Evolutionary conservation across 2,329 filamentous ascomycete genomes (phyloP).

Genomic region (Diaporthe ilicicola): DNA sequence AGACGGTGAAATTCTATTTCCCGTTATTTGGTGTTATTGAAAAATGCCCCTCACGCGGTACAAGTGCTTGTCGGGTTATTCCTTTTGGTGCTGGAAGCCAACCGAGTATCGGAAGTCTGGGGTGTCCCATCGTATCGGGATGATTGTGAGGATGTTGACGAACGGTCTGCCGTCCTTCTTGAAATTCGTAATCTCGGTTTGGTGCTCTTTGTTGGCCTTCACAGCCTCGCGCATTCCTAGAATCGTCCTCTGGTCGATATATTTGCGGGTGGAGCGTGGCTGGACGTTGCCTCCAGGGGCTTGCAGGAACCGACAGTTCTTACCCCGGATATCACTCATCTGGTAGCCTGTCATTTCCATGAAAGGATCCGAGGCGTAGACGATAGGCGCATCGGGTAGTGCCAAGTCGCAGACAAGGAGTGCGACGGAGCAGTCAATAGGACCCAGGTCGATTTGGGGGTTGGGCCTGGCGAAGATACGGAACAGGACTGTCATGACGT

Average conservation of each 20-base stretch:
- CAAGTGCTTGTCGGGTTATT: not conserved
- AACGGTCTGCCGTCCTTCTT: constrained; percentile 82
- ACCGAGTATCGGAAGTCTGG: constrained; percentile 76
- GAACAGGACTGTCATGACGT: constrained; percentile 65
- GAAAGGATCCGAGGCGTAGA: constrained; percentile 87
- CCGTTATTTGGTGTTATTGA: not conserved
- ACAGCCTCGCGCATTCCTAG: constrained; percentile 60
- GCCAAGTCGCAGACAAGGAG: constrained; percentile 83
- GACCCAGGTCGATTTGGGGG: constrained; percentile 80
- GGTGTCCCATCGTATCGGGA: constrained; percentile 76
- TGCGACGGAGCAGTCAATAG: constrained; percentile 85
- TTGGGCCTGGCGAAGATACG: constrained; percentile 75
- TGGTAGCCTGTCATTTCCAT: constrained; percentile 81
- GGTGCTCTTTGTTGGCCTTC: constrained; percentile 54
- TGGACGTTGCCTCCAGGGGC: constrained; percentile 73
- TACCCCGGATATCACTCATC: constrained; percentile 75
- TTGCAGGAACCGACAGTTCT: constrained; percentile 88
- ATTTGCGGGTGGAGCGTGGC: constrained; percentile 66
- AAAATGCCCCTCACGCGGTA: not conserved
- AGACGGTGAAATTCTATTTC: not conserved
- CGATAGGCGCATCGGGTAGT: constrained; percentile 78
- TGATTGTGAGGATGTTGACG: constrained; percentile 85
- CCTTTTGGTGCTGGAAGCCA: constrained; percentile 75
- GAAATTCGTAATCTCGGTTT: constrained; percentile 76
- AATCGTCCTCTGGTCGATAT: constrained; percentile 72